These are phyloP conservation scores for Gracilaria gracilis DNA, from an alignment of 23 red algal species.

Conservation along the genomic window DNA sequence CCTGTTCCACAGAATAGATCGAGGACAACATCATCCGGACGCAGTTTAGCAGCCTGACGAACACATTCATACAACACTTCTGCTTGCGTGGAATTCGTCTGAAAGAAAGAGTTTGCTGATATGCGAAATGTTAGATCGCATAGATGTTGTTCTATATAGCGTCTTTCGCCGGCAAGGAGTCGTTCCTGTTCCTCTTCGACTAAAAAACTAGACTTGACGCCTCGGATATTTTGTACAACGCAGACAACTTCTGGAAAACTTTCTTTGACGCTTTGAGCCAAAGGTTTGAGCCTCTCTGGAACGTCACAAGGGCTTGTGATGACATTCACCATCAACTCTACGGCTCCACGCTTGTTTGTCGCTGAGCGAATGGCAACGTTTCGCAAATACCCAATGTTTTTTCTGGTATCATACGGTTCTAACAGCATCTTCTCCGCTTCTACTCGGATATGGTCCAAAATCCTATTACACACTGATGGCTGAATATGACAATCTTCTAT, in stretches of 20 bases:
- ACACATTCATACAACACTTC: constrained; percentile 75
- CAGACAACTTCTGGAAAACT: constrained; percentile 84
- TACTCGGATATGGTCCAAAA: constrained; percentile 73
- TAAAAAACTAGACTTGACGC: constrained; percentile 20
- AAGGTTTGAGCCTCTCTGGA: constrained; percentile 58
- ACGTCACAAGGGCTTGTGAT: constrained; percentile 83
- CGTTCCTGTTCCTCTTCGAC: constrained; percentile 49
- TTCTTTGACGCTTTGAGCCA: constrained; percentile 76
- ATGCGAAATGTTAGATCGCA: constrained; percentile 77
- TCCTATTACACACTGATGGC: constrained; percentile 62
- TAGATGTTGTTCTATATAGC: constrained; percentile 76
- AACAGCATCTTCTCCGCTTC: constrained; percentile 42
- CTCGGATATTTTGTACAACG: constrained; percentile 89
- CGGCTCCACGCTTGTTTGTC: constrained; percentile 51
- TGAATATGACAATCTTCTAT: constrained; percentile 87
- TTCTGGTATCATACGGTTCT: constrained; percentile 78
- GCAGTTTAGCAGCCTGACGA: constrained; percentile 59
- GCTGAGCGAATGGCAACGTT: constrained; percentile 87
- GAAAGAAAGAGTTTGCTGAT: constrained; percentile 95
- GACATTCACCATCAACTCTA: constrained; percentile 96
- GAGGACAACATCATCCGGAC: constrained; percentile 63
- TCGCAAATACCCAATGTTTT: constrained; percentile 83
- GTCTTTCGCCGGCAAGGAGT: constrained; percentile 53
- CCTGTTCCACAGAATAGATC: constrained; percentile 99
- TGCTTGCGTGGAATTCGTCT: constrained; percentile 85